Conservation (phyloP, 257 asterid genomes). For the Ehretia macrophylla region DNA sequence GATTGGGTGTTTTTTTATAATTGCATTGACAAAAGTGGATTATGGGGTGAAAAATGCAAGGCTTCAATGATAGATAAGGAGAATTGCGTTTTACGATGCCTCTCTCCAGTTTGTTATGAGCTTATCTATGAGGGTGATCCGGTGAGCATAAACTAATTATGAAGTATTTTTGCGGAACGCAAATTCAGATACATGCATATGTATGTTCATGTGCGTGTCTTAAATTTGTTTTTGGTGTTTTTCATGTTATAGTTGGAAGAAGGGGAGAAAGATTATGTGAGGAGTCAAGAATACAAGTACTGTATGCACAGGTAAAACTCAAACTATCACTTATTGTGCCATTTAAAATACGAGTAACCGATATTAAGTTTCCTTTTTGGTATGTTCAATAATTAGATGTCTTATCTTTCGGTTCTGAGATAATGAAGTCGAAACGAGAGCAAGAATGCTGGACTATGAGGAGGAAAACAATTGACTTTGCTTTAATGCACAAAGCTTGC, state of each 20-base stretch:
- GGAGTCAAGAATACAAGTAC: constrained; percentile 87
- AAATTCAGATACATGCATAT: neutral
- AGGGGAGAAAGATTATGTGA: constrained; percentile 75
- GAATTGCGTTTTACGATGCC: constrained; percentile 81
- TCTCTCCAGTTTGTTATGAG: constrained; percentile 76
- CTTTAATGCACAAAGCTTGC: too few species aligned
- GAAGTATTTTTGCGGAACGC: neutral
- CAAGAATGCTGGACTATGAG: too few species aligned
- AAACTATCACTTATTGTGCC: neutral
- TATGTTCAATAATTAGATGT: neutral
- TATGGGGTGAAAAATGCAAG: constrained; percentile 81
- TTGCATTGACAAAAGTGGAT: constrained; percentile 47
- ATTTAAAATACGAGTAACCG: too few species aligned
- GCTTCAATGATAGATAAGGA: constrained; percentile 65
- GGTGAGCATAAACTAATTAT: constrained; percentile 35
- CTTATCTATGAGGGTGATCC: constrained; percentile 89
- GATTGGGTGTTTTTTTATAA: neutral
- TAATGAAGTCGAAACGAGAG: too few species aligned
- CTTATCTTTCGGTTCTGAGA: too few species aligned
- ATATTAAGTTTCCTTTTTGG: neutral
- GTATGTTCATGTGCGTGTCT: neutral
- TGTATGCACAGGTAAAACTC: constrained; percentile 81
- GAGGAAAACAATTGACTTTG: too few species aligned
- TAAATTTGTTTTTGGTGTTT: constrained; percentile 8
- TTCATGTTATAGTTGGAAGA: constrained; percentile 70